Percentiles rank a stretch among this genome's conserved stretches.
Evolutionary conservation across 1,284 basidiomycete genomes (phyloP).

Genomic region (Trichosporon sp.): DNA sequence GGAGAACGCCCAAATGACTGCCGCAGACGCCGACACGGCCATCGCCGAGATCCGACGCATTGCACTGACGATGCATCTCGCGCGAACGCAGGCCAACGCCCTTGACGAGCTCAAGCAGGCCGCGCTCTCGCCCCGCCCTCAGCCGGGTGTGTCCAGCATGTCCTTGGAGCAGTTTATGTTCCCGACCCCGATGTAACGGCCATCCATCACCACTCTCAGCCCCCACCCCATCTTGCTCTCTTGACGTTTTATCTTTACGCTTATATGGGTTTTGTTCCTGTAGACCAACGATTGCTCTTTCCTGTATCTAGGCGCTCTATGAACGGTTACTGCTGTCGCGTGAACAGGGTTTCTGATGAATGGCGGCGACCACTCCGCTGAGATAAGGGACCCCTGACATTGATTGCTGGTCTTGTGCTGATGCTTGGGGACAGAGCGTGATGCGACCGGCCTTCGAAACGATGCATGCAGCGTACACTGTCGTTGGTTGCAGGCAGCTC

Average conservation of each 20-base stretch:
- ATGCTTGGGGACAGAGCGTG: no score
- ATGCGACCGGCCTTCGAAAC: no score
- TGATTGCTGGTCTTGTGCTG: no score
- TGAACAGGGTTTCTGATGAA: neutral
- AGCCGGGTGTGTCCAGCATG: neutral
- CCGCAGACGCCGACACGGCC: constrained; percentile 9
- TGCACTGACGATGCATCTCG: constrained; percentile 33
- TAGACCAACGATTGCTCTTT: neutral
- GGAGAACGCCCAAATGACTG: constrained; percentile 7
- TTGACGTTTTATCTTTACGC: neutral
- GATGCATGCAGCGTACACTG: no score
- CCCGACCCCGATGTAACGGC: constrained; percentile 2
- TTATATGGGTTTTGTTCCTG: neutral
- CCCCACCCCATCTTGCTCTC: neutral
- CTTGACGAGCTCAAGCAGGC: constrained; percentile 34
- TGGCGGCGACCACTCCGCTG: neutral
- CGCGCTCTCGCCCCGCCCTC: constrained; percentile 7
- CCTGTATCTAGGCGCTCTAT: neutral
- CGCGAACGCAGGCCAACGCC: constrained; percentile 35
- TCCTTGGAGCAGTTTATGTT: constrained; percentile 3
- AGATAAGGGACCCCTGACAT: no score
- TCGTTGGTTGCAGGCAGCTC: no score
- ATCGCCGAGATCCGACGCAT: constrained; percentile 24
- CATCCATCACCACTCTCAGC: neutral
- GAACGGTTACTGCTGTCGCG: neutral